Evolutionary conservation across 1,284 basidiomycete species (phyloP), one percentile per base, ranked within the genome.

Genomic region (Termitomyces sp.): DNA sequence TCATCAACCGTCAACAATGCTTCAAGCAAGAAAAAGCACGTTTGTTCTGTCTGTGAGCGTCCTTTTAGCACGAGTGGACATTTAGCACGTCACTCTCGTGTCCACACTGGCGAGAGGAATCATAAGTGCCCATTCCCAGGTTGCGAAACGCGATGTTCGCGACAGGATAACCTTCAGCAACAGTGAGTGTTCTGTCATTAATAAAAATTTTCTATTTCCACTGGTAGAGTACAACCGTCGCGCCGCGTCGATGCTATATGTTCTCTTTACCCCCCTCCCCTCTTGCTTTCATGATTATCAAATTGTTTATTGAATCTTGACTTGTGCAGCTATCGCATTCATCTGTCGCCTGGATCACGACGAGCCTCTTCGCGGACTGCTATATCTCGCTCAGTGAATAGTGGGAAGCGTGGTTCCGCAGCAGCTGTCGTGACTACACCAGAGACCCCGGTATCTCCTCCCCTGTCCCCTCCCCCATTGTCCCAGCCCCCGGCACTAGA

Each of bases 61-160:
- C 79, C 81, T 1, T 93, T 93, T 70, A 90, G 88, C 51, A 93
- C 90, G 42, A 86, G 84, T 62, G 90, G 90, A 33, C 91, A 93
- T 65, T 81, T 92, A 19, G 87, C 90, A 0, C 80, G 90, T 47
- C 90, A 93, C 67, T 80, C 86, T 24, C 78, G 88, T 51, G 83
- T 92, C 10, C 90, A 93, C 71, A 92, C 90, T 7, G 89, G 90
- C 51, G 87, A 90, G 65, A 74, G 86, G 55, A 89, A 89, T 69
- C 86, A 90, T 73, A 87, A 83, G 54, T 91, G 88, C 62, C 88
- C 88, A 30, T 90, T 90, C 70, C 88, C 88, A 21, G 88, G 88
- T 34, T 91, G 89, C 66, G 85, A 90, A 60, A 90, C 88, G 2
- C 77, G 87, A 13, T 91, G 88, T 64, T 89, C 87, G 5, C 75